A percentile compares a stretch with the other conserved stretches of the same genome.
These are phyloP conservation scores for Russula virescens DNA, from an alignment of 768 basidiomycete genomes.

Conservation along the genomic window DNA sequence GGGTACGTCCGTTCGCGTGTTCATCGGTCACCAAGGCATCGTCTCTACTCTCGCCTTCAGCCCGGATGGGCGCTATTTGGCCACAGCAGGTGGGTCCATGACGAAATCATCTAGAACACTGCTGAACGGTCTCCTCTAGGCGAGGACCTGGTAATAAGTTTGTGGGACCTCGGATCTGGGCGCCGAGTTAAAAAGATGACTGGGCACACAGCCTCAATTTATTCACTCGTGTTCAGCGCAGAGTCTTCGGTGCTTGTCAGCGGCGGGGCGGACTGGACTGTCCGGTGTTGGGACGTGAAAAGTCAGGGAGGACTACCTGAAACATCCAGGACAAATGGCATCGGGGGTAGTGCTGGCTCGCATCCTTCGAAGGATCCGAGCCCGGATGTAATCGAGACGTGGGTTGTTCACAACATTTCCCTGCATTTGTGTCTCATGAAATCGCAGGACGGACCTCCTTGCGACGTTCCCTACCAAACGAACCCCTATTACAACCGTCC, in stretches of 20 bases:
- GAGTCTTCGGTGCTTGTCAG: slow-evolving; percentile 89
- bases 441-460: slow-evolving; percentile 69
- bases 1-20: slow-evolving; percentile 89
- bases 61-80: slow-evolving; percentile 91
- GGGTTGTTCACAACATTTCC: slow-evolving; percentile 30
- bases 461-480: slow-evolving; percentile 94
- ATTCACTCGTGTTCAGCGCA: slow-evolving; percentile 86
- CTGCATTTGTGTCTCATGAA: slow-evolving; percentile 9
- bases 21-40: slow-evolving; percentile 89
- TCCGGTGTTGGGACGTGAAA: slow-evolving; percentile 97
- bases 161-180: slow-evolving; percentile 97
- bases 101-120: not conserved
- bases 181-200: slow-evolving; percentile 94
- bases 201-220: slow-evolving; percentile 85
- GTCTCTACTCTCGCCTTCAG: slow-evolving; percentile 84
- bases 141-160: slow-evolving; percentile 87
- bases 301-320: slow-evolving; percentile 55
- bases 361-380: slow-evolving; percentile 28
- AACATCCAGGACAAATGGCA: slow-evolving; percentile 56
- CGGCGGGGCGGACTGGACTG: slow-evolving; percentile 91
- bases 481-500: slow-evolving; percentile 86
- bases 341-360: slow-evolving; percentile 28
- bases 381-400: slow-evolving; percentile 69
- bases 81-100: slow-evolving; percentile 64
- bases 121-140: slow-evolving; percentile 37